Percentiles rank a stretch among this genome's conserved stretches.
Evolutionary conservation across 768 basidiomycete genomes (phyloP).

Genomic region (Jaapia argillacea): DNA sequence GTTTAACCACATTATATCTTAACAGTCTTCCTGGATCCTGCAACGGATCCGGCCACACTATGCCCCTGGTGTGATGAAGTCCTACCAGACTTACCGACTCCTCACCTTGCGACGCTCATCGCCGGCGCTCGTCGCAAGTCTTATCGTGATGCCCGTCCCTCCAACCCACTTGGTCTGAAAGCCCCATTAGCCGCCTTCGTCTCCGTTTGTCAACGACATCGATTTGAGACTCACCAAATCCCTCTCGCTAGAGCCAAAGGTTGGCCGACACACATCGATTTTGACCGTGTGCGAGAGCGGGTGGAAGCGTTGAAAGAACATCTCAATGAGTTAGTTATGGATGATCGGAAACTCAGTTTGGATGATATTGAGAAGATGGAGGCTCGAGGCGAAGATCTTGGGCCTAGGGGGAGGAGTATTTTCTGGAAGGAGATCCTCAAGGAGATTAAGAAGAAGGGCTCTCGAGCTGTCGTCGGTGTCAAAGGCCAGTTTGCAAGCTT

Average conservation of each 20-base stretch:
- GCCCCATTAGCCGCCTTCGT: constrained; percentile 45
- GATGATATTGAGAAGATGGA: constrained; percentile 16
- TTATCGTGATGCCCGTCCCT: constrained; percentile 47
- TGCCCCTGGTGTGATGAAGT: constrained; percentile 78
- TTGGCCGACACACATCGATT: constrained; percentile 72
- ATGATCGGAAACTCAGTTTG: constrained; percentile 13
- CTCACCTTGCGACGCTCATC: constrained; percentile 45
- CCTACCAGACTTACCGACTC: constrained; percentile 54
- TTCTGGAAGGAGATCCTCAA: constrained; percentile 65
- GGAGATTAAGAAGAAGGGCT: constrained; percentile 56
- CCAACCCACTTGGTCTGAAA: constrained; percentile 56
- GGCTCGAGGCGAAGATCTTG: constrained; percentile 9
- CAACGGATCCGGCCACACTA: constrained; percentile 52
- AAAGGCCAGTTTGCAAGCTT: constrained; percentile 72
- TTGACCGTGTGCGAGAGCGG: constrained; percentile 40
- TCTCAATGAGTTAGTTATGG: constrained; percentile 42
- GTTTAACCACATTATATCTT: no score
- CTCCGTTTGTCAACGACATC: constrained; percentile 66
- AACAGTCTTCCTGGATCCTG: constrained; percentile 40
- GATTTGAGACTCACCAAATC: constrained; percentile 63
- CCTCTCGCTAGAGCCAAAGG: constrained; percentile 62
- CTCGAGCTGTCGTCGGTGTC: constrained; percentile 54
- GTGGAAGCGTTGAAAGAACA: constrained; percentile 38
- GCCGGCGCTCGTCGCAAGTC: constrained; percentile 43
- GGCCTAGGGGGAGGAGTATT: constrained; percentile 32